Base-by-base conservation (phyloP, 768 basidiomycete species). In the Boletus reticulatus region DNA sequence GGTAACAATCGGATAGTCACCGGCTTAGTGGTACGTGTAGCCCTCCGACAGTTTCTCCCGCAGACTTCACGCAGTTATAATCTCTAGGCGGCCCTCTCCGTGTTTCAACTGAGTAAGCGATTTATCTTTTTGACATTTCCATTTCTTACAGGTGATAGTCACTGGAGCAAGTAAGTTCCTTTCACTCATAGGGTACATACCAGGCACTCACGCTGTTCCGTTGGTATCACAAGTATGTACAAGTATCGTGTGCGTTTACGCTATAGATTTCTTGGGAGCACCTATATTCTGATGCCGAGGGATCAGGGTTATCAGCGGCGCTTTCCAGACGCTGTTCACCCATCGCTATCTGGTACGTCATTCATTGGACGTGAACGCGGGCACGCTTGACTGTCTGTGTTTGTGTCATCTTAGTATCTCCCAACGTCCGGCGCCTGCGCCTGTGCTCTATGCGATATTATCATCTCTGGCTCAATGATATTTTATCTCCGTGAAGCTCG, bases 401-500 rank as follows among this genome's bases (percentile, higher is more conserved):
- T 29, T 29, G 27, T 27, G 27, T 29, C 9, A 8, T 29, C 27
- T 0, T 8, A 29, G 27, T 9, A 29, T 29, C 27, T 29, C 27
- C 27, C 27, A 29, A 8, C 27, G 27, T 9, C 27, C 8, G 9
- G 27, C 27, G 27, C 27, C 27, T 29, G 27, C 27, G 27, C 27
- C 27, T 1, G 27, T 9, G 27, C 27, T 2, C 8, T 29, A 29
- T 50, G 55, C 16, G 55, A 56, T 14, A 27, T 48, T 14, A n/a
- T 56, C 24, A 52, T 52, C n/a, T 8, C 45, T 1, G 45, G 2
- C 2, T 52, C 55, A n/a, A 56, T 56, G 55, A 43, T 56, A 14
- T 51, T 42, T 43, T 56, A 47, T 34, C 50, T 56, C 12, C 50
- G 45, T 1, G 50, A 56, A 24, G 50, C 39, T 4, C 50, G 45